Percentiles rank a stretch among this genome's conserved stretches.
Evolutionary conservation across 768 basidiomycete species (phyloP).

Genomic region (Kwoniella sp.): DNA sequence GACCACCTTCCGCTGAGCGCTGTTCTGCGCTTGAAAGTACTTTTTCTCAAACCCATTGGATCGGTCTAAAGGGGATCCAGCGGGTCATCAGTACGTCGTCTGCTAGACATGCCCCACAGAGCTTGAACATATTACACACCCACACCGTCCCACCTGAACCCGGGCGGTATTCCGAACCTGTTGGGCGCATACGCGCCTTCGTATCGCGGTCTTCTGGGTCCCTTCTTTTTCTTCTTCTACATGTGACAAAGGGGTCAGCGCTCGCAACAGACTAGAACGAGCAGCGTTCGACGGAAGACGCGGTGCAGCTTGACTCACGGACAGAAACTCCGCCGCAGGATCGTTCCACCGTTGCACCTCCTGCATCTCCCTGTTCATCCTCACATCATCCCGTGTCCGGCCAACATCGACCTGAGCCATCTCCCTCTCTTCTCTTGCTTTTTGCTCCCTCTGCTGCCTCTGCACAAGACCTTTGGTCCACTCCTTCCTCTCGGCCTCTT

Average conservation of each 20-base stretch:
- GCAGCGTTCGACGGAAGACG: neutral
- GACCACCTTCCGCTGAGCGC: conserved; percentile 62
- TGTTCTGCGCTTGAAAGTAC: conserved; percentile 76
- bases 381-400: conserved; percentile 71
- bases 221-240: conserved; percentile 61
- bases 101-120: no score
- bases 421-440: conserved; percentile 63
- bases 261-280: neutral
- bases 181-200: conserved; percentile 86
- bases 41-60: conserved; percentile 94
- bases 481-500: conserved; percentile 74
- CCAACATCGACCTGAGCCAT: conserved; percentile 66
- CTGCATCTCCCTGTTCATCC: conserved; percentile 78
- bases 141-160: conserved; percentile 97
- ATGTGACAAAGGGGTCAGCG: conserved; percentile 48
- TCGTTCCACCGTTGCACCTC: conserved; percentile 88
- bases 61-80: conserved; percentile 58
- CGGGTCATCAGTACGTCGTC: neutral
- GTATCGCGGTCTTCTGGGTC: conserved; percentile 77
- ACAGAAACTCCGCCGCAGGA: conserved; percentile 91
- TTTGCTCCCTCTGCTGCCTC: conserved; percentile 69
- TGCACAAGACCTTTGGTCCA: conserved; percentile 97
- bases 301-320: conserved; percentile 55
- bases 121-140: conserved; percentile 56
- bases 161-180: conserved; percentile 89